Conservation (phyloP, 768 basidiomycete genomes). For the Guyanaporus albipodus region DNA sequence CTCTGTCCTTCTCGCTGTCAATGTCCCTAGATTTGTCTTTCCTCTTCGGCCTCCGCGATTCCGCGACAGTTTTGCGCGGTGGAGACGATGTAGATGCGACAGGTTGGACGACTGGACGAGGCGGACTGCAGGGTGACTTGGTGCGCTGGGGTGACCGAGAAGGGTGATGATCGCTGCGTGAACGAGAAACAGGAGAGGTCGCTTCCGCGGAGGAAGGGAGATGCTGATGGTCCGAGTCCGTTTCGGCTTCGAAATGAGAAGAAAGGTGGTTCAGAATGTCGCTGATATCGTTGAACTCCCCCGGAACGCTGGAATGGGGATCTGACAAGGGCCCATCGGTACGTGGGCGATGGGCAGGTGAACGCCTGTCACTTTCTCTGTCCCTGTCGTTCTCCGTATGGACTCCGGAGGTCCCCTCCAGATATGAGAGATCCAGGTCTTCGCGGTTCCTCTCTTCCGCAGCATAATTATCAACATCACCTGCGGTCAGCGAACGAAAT, state of each 20-base stretch:
- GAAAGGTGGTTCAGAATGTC: constrained; percentile 76
- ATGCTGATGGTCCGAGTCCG: constrained; percentile 40
- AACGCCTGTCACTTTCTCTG: constrained; percentile 40
- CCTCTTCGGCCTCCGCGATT: constrained; percentile 26
- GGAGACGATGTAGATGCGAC: constrained; percentile 51
- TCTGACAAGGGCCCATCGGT: constrained; percentile 34
- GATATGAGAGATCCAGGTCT: constrained; percentile 53
- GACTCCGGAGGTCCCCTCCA: constrained; percentile 33
- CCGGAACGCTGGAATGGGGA: constrained; percentile 47
- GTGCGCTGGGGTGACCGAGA: constrained; percentile 22
- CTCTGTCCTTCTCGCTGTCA: constrained; percentile 38
- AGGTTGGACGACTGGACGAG: constrained; percentile 35
- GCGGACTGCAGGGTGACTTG: constrained; percentile 36
- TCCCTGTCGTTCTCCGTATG: constrained; percentile 30
- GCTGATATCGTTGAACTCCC: constrained; percentile 67
- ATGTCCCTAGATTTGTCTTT: constrained; percentile 20
- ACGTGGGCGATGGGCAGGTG: constrained; percentile 22
- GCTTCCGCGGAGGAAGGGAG: constrained; percentile 35
- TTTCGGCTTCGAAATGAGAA: constrained; percentile 60
- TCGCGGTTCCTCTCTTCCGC: constrained; percentile 38
- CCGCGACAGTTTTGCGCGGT: constrained; percentile 20
- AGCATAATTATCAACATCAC: constrained; percentile 26
- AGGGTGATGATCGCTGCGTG: constrained; percentile 20
- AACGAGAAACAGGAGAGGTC: constrained; percentile 31
- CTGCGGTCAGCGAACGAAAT: constrained; percentile 73